phyloP scores from a whole-genome alignment of 2,329 filamentous ascomycete genomes.

The Penicillium occitanis region DNA sequence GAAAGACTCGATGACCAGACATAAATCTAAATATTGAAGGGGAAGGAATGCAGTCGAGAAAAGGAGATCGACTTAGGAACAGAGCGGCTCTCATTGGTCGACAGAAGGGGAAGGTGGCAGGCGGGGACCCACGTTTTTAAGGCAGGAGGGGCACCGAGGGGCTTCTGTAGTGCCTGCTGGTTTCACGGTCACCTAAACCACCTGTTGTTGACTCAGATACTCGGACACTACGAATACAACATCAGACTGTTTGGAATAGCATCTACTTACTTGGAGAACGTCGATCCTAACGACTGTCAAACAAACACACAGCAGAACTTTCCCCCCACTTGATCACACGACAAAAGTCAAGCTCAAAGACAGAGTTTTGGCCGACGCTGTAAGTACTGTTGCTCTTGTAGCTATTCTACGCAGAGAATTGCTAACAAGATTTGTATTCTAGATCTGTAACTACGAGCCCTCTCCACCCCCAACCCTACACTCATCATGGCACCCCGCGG shows the following conservation, averaged over 20 bases:
- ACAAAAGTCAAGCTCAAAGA: not conserved
- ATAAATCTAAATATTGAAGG: not conserved
- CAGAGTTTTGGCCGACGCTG: not conserved
- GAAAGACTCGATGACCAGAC: not conserved
- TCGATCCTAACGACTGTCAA: not conserved
- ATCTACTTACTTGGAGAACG: not conserved
- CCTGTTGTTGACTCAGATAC: not conserved
- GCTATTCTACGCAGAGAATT: not conserved
- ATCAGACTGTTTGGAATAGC: not conserved
- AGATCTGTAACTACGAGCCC: not conserved
- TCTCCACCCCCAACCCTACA: not conserved
- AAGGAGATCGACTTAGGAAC: slow-evolving; percentile 3
- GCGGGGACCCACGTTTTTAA: slow-evolving; percentile 2
- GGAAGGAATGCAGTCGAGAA: not conserved
- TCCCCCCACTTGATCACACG: slow-evolving; percentile 9
- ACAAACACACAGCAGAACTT: not conserved
- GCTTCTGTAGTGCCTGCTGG: not conserved
- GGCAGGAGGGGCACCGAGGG: slow-evolving; percentile 10
- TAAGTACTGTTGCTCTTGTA: not conserved
- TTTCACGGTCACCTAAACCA: not conserved
- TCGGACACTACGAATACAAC: not conserved
- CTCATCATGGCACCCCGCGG: slow-evolving; percentile 23
- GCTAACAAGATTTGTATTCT: not conserved
- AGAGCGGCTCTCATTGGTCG: not conserved
- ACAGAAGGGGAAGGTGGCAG: not conserved